Base-by-base conservation (phyloP, 1,139 yeast species). In the Scheffersomyces illinoinensis region DNA sequence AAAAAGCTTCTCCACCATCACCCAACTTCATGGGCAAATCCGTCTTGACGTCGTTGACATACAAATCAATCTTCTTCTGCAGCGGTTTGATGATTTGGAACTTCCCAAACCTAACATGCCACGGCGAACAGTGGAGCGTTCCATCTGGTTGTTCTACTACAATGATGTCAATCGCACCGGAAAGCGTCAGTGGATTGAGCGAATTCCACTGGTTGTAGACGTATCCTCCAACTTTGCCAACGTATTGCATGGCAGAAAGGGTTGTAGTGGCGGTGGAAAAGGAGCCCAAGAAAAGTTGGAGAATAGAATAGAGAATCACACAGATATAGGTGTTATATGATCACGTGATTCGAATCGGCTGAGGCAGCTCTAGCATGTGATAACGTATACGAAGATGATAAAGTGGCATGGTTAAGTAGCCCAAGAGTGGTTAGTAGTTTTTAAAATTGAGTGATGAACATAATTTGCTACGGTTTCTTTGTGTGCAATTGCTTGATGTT, bases 191-290 rank as follows among this genome's bases (percentile, higher is more conserved):
- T 1, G 99, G 99, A 69, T 95, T 95, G 67, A 95, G 87, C 47
- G 98, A 92, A 67, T 93, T 93, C 98, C 98, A 95, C 57, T 97
- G 96, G 75, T 93, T 93, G 62, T 97, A 92, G 21, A 95, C 97
- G 54, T 96, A 90, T 52, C 92, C 98, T 58, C 96, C 90, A 17
- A 97, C 98, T 72, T 96, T 84, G 20, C 97, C 98, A 63, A 93
- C 96, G 88, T 93, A 93, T 75, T 93, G 98, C 99, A 93, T 93
- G 51, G 49, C 53, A 20, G 18, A 33, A 33, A 8, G 43, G 10
- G 43, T 3, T 12, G 17, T 5, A 12, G 43, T 33, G 14, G 43
- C 14, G 43, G 43, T 33, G 43, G 43, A 33, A 12, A 14, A 33
- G 10, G 43, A 12, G 43, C 10, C 12, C 17, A 3, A 14, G 43